Base-by-base conservation (phyloP, 345 rosid genomes). In the Murraya paniculata region DNA sequence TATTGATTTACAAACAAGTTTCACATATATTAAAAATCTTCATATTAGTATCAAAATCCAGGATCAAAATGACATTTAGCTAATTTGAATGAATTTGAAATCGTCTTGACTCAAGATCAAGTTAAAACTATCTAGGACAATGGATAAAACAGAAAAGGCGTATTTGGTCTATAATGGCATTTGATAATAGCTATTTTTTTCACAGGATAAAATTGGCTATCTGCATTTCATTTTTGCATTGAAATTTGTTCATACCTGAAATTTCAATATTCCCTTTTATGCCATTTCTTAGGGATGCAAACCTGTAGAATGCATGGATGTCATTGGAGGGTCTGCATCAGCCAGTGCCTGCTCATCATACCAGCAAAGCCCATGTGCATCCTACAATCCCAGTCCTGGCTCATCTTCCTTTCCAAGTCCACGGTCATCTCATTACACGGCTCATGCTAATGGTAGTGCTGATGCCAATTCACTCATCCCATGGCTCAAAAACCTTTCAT, bases 281-380 rank as follows among this genome's bases (percentile, higher is more conserved):
- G 7, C 50, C 25, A 55, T 64, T 79, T 30, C 85, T 45, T 83
- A 95, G 98, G 99, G 99, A 53, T 96, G 97, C 87, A 94, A 87
- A 73, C 99, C 98, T 9, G 77, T 84, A 69, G 97, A 93, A 81
- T 81, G 89, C 64, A 92, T 90, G 95, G 98, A 94, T 55, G 86
- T 89, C 1, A 77, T 91, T 71, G 94, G 94, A 74, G 98, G 99
- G 33, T 96, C 98, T 2, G 88, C 98, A 77, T 89, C 98, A 61
- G 96, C 94, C 1, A 95, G 98, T 79, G 98, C 98, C 5, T 96
- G 96, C 50, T 94, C 99, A 71, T 96, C 98, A 2, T 92, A 96
- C 82, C 97, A 92, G 64, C 97, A 88, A 18, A 96, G 99, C 72
- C 97, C 94, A 38, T 88, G 98, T 80, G 91, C 93, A 19, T 95